Evolutionary conservation across 169 alveolate genomes (phyloP).

Genomic region (Plasmodium yoelii): DNA sequence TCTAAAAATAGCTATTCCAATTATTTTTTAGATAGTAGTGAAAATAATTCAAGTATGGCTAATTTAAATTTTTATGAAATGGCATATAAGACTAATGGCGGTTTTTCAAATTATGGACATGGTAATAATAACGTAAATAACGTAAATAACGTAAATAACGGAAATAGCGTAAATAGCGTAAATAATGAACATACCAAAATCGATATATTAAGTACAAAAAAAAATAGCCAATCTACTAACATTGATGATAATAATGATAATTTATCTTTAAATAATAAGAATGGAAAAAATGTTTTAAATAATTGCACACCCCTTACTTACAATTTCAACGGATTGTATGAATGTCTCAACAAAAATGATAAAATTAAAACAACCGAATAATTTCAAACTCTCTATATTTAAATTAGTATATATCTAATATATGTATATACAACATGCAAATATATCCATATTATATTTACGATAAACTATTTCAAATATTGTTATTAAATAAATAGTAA

Average conservation of each 20-base stretch:
- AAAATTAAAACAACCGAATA: not conserved
- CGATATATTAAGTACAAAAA: not conserved
- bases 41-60: not conserved
- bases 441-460: no score
- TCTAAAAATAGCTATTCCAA: slow-evolving; percentile 2
- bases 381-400: no score
- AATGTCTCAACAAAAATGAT: slow-evolving; percentile 14
- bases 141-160: not conserved
- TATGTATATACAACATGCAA: no score
- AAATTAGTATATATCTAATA: no score
- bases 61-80: slow-evolving; percentile 34
- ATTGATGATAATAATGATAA: not conserved
- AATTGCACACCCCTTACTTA: slow-evolving; percentile 28
- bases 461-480: no score
- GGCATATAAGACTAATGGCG: slow-evolving; percentile 22
- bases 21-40: not conserved
- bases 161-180: not conserved
- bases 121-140: not conserved
- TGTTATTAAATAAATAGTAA: no score
- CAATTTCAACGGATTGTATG: slow-evolving; percentile 29
- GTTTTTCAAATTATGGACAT: slow-evolving; percentile 11
- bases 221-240: not conserved
- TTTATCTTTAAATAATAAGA: not conserved
- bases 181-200: not conserved
- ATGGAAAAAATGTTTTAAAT: slow-evolving; percentile 9